These are phyloP conservation scores for Vigna mungo DNA, from an alignment of 306 rosid genomes.

Conservation along the genomic window DNA sequence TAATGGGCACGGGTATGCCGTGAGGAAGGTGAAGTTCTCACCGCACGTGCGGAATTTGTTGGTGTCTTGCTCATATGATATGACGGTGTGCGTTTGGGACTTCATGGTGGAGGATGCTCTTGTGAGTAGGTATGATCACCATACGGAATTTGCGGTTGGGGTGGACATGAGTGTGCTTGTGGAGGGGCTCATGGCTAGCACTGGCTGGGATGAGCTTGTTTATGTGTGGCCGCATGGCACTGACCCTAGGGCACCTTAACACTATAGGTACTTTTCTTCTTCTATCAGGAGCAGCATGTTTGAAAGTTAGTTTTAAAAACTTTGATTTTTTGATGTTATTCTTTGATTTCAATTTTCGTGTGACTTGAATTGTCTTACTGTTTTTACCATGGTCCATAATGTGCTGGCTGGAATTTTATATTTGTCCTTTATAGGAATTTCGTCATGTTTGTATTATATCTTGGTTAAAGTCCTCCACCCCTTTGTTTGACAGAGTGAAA, in stretches of 20 bases:
- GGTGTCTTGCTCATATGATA: conserved; percentile 87
- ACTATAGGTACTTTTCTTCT: conserved; percentile 22
- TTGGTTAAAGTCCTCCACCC: neutral
- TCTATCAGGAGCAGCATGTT: neutral
- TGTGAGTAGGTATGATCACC: conserved; percentile 87
- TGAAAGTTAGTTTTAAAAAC: neutral
- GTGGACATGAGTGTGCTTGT: conserved; percentile 92
- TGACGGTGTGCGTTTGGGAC: conserved; percentile 95
- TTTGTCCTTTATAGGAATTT: neutral
- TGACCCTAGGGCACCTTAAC: conserved; percentile 84
- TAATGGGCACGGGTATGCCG: conserved; percentile 85
- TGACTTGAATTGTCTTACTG: neutral
- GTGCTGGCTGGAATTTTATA: neutral
- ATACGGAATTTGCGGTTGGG: conserved; percentile 91
- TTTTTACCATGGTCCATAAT: conserved; percentile 25
- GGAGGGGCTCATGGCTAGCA: conserved; percentile 89
- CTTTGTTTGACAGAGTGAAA: neutral
- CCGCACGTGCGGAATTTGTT: conserved; percentile 71
- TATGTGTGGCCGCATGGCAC: conserved; percentile 95
- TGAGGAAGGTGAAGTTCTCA: conserved; percentile 79
- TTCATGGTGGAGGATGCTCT: conserved; percentile 87
- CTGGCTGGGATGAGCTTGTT: conserved; percentile 95
- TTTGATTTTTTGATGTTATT: conserved; percentile 4
- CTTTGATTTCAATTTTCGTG: conserved; percentile 10
- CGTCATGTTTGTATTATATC: neutral